Conservation (phyloP, 2,329 filamentous ascomycete species). For the Penicillium sp. region DNA sequence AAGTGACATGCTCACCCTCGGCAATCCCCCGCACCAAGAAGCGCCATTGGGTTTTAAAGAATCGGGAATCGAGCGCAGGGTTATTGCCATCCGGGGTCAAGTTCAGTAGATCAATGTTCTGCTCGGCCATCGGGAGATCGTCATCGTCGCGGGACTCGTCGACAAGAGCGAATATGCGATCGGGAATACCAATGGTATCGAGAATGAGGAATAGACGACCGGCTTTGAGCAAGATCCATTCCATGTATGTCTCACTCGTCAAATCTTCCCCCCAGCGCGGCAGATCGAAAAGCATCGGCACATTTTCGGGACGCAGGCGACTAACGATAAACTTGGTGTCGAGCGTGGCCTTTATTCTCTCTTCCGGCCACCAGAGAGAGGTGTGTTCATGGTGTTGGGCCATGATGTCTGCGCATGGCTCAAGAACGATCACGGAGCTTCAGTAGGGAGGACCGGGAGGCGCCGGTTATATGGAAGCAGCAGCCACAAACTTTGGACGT, state of each 20-base stretch:
- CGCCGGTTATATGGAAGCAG: background rate
- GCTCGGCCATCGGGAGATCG: constrained; percentile 57
- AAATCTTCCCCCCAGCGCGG: constrained; percentile 45
- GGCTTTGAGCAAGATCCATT: constrained; percentile 61
- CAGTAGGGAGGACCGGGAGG: background rate
- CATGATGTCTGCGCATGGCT: constrained; percentile 12
- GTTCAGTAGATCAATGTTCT: constrained; percentile 54
- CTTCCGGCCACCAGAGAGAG: constrained; percentile 48
- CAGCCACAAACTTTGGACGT: background rate
- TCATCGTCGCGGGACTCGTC: constrained; percentile 62
- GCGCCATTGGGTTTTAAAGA: constrained; percentile 60
- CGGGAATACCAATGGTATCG: constrained; percentile 59
- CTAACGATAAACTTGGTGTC: constrained; percentile 41
- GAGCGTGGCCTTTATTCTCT: constrained; percentile 44
- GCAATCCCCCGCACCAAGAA: constrained; percentile 57
- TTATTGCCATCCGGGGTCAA: constrained; percentile 51
- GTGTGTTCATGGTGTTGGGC: constrained; percentile 20
- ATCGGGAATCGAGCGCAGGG: constrained; percentile 51
- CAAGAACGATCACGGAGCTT: background rate
- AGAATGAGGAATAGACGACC: constrained; percentile 60
- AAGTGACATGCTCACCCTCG: constrained; percentile 58
- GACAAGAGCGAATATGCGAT: constrained; percentile 61
- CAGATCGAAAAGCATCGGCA: constrained; percentile 38
- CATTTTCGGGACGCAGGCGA: constrained; percentile 34
- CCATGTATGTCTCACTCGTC: constrained; percentile 55